phyloP scores from a whole-genome alignment of 371 early-diverging fungal genomes.

The Mucor plumbeus region DNA sequence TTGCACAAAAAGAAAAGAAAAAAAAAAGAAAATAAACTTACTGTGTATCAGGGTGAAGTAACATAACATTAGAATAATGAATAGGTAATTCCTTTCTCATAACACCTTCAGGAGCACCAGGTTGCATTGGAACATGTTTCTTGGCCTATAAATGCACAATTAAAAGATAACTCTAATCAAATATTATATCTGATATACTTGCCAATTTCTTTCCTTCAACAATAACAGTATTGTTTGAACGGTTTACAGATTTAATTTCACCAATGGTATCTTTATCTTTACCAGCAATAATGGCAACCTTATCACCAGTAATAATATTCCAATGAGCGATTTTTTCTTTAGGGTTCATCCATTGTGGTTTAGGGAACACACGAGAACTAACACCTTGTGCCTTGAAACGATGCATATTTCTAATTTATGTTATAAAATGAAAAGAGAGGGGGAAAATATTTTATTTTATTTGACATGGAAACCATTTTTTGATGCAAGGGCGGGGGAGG shows the following conservation, averaged over 20 bases:
- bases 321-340: slow-evolving; percentile 49
- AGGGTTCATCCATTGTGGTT: slow-evolving; percentile 47
- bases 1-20: too few species aligned
- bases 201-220: slow-evolving; percentile 58
- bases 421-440: background rate
- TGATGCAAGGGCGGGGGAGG: slow-evolving; percentile 21
- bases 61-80: slow-evolving; percentile 58
- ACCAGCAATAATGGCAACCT: slow-evolving; percentile 59
- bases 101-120: slow-evolving; percentile 55
- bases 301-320: slow-evolving; percentile 57
- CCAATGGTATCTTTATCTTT: slow-evolving; percentile 59
- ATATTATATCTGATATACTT: slow-evolving; percentile 5
- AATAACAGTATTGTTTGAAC: slow-evolving; percentile 47
- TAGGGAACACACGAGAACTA: slow-evolving; percentile 41
- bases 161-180: background rate
- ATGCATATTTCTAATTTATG: slow-evolving; percentile 27
- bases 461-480: slow-evolving; percentile 11
- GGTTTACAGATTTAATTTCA: slow-evolving; percentile 50
- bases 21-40: slow-evolving; percentile 22
- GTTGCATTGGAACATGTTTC: slow-evolving; percentile 55
- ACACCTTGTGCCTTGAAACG: slow-evolving; percentile 38
- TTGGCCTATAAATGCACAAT: slow-evolving; percentile 35
- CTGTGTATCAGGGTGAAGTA: slow-evolving; percentile 58
- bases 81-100: slow-evolving; percentile 53
- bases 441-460: background rate